phyloP scores from a whole-genome alignment of 495 filamentous ascomycete genomes.

The Coniosporium apollinis region DNA sequence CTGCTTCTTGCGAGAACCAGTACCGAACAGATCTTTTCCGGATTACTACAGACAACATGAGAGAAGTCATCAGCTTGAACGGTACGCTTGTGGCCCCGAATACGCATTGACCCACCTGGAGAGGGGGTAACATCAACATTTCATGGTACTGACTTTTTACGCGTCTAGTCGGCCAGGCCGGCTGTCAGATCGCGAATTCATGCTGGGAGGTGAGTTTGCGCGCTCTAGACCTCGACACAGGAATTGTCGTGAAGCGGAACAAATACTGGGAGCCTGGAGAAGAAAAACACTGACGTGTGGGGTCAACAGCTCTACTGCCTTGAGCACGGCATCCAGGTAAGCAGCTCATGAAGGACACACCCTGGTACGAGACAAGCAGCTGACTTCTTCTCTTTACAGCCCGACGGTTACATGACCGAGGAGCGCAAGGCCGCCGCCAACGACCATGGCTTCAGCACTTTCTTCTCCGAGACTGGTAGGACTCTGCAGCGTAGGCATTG shows the following conservation, averaged over 20 bases:
- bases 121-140: too few species aligned
- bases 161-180: slow-evolving; percentile 87
- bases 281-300: slow-evolving; percentile 5
- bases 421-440: slow-evolving; percentile 86
- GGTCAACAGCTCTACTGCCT: slow-evolving; percentile 83
- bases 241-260: too few species aligned
- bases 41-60: slow-evolving; percentile 38
- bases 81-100: slow-evolving; percentile 43
- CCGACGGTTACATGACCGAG: slow-evolving; percentile 96
- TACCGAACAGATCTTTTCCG: not conserved
- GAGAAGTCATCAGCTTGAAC: slow-evolving; percentile 98
- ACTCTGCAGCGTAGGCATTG: not conserved
- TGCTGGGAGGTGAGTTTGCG: slow-evolving; percentile 88
- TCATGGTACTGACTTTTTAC: slow-evolving; percentile 17
- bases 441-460: slow-evolving; percentile 97
- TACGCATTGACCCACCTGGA: slow-evolving; percentile 22
- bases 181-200: slow-evolving; percentile 99
- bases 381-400: slow-evolving; percentile 38
- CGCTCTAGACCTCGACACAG: not conserved
- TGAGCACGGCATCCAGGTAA: slow-evolving; percentile 97
- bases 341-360: slow-evolving; percentile 18
- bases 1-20: not conserved
- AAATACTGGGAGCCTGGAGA: slow-evolving; percentile 5
- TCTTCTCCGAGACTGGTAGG: slow-evolving; percentile 99
- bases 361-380: slow-evolving; percentile 16